Evolutionary conservation across 352 stramenopile species (phyloP), one percentile per base, ranked within the genome.

Genomic region (Pelagophyceae sp.): DNA sequence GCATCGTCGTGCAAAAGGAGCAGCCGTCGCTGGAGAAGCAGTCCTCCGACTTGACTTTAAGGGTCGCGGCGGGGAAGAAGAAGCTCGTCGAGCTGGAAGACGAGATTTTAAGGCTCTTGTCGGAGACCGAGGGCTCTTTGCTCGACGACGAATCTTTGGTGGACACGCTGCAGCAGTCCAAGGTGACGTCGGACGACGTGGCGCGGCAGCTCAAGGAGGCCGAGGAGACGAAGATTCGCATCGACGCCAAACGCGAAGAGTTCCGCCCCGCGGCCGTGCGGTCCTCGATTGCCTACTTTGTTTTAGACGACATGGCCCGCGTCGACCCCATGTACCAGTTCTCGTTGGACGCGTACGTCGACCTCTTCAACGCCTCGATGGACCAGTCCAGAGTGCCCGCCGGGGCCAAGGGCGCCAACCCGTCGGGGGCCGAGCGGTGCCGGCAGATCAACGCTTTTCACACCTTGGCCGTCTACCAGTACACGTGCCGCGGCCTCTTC

Each of bases 241-340:
- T 98, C 72, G 92, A 98, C 50, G 81, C 85, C 2, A 91, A 93
- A 0, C 91, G 94, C 20, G 95, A 96, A 85, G 94, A 91, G 0
- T 98, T 98, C 80, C 84, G 90, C 0, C 87, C 91, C 17, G 93
- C 96, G 11, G 91, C 94, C 0, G 82, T 96, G 38, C 90, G 93
- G n/a, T 94, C 92, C 23, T 95, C 93, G 6, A 95, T 96, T 25
- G 82, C 96, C 0, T 98, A 97, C 78, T 98, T 98, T 80, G 92
- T 97, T 19, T 79, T 98, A 19, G 95, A 97, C 72, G 93, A 97
- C 78, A 92, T 98, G 86, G 90, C 90, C 17, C 91, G 86, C 37
- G 92, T 98, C 0, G 94, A 98, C 69, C 90, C 93, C 6, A 98
- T 98, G 94, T 98, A 98, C 83, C 93, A 98, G 80, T 98, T 97